Conservation (phyloP, 352 stramenopile genomes). For the Phytophthora crassamura region DNA sequence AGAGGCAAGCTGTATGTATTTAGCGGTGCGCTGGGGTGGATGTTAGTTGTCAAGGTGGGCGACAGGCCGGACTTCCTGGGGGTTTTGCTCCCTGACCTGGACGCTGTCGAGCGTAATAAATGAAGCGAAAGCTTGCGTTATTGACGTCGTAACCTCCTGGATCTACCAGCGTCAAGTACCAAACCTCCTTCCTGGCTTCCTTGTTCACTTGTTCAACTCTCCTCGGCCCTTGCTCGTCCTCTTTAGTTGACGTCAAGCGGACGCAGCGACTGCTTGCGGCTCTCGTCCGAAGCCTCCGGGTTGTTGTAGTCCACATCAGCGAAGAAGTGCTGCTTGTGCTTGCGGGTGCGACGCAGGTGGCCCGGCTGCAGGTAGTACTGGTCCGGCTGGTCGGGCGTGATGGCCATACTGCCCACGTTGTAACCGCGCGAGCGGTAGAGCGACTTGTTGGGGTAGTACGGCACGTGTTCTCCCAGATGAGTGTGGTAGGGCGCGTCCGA, state of each 20-base stretch:
- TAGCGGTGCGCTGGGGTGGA: slow-evolving; percentile 28
- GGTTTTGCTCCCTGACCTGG: no score
- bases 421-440: slow-evolving; percentile 83
- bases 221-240: not conserved
- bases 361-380: slow-evolving; percentile 86
- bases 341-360: slow-evolving; percentile 73
- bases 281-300: slow-evolving; percentile 47
- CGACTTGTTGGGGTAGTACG: slow-evolving; percentile 82
- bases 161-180: not conserved
- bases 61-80: slow-evolving; percentile 14
- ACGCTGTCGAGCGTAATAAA: slow-evolving; percentile 35
- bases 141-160: slow-evolving; percentile 16
- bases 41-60: slow-evolving; percentile 21
- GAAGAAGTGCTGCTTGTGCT: slow-evolving; percentile 68
- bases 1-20: slow-evolving; percentile 34
- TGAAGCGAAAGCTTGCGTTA: slow-evolving; percentile 35
- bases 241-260: slow-evolving; percentile 70
- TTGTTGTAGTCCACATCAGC: slow-evolving; percentile 90
- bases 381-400: slow-evolving; percentile 66
- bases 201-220: slow-evolving; percentile 1
- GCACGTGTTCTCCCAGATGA: slow-evolving; percentile 69
- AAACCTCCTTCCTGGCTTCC: slow-evolving; percentile 1
- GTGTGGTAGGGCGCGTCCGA: slow-evolving; percentile 76
- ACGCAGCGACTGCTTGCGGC: slow-evolving; percentile 60
- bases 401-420: slow-evolving; percentile 76